Percentiles rank a stretch among this genome's conserved stretches.
Evolutionary conservation across 805 yeast species (phyloP).

Genomic region (Metschnikowia amazonensis): DNA sequence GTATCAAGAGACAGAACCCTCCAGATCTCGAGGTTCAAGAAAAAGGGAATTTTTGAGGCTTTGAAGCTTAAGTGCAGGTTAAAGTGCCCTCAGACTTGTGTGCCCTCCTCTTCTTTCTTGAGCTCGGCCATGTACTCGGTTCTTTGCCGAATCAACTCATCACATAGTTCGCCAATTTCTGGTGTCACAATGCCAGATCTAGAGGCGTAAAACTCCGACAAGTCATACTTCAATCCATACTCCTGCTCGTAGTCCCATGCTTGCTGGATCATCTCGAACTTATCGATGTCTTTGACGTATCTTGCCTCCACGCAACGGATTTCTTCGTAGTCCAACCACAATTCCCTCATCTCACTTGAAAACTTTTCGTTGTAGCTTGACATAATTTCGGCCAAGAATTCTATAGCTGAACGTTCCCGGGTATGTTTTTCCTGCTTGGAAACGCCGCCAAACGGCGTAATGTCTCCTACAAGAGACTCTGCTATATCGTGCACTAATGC

Average conservation of each 20-base stretch:
- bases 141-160: slow-evolving; percentile 32
- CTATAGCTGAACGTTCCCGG: slow-evolving; percentile 71
- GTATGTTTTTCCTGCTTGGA: slow-evolving; percentile 78
- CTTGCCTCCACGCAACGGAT: slow-evolving; percentile 77
- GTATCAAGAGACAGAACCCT: neutral
- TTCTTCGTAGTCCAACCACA: slow-evolving; percentile 89
- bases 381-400: slow-evolving; percentile 58
- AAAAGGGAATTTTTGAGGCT: no score
- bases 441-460: slow-evolving; percentile 71
- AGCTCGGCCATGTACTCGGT: slow-evolving; percentile 12
- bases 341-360: slow-evolving; percentile 59
- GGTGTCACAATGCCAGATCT: slow-evolving; percentile 59
- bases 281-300: slow-evolving; percentile 91
- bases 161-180: slow-evolving; percentile 68
- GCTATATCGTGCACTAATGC: slow-evolving; percentile 93
- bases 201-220: slow-evolving; percentile 68
- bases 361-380: slow-evolving; percentile 60
- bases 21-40: no score
- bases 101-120: neutral
- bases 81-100: no score
- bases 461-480: slow-evolving; percentile 90
- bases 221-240: slow-evolving; percentile 51
- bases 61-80: no score
- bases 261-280: slow-evolving; percentile 79
- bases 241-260: slow-evolving; percentile 79